Base-by-base conservation (phyloP, 2,329 filamentous ascomycete species). In the Epichloe typhina region DNA sequence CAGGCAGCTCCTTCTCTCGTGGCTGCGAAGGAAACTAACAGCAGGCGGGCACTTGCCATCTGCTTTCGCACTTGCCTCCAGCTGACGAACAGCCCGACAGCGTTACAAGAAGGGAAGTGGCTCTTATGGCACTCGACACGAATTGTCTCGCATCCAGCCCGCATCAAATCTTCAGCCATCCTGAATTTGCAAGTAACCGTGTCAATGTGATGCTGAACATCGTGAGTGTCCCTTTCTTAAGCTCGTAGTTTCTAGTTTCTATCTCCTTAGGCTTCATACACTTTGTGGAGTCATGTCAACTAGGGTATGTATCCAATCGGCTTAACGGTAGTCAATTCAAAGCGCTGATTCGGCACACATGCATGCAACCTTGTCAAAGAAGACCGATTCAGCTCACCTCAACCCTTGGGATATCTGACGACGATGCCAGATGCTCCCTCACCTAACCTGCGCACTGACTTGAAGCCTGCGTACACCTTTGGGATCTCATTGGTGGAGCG, bases 401-500 rank as follows among this genome's bases (percentile, higher is more conserved):
- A 26, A 26, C 11, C 13, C 15, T 17, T 47, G n/a, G 7, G 38
- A 12, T 13, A 21, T 47, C 44, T 12, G 40, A 50, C 37, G n/a
- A 47, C 11, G 13, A 39, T 39, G 13, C 12, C 36, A 38, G 36
- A 13, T 38, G 5, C 13, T 38, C 36, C 36, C 36, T n/a, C 13
- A 38, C 9, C 9, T 31, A 11, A 31, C 31, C 31, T 31, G 9
- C 4, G 31, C 31, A 31, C 31, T 31, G 31, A 31, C 31, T 4
- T 31, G 3, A 31, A 31, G 3, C 26, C 26, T 31, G 9, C 26
- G 8, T 31, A 11, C 31, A 31, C 44, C 4, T 7, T 44, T 48
- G 48, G 36, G 49, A 4, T 42, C 52, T 57, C 48, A 65, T 65
- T 64, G 63, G 63, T 47, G 41, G 50, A 48, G 50, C 56, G 49